Evolutionary conservation across 805 yeast species (phyloP), one percentile per base, ranked within the genome.

Genomic region (Monosporozyma aquatica): DNA sequence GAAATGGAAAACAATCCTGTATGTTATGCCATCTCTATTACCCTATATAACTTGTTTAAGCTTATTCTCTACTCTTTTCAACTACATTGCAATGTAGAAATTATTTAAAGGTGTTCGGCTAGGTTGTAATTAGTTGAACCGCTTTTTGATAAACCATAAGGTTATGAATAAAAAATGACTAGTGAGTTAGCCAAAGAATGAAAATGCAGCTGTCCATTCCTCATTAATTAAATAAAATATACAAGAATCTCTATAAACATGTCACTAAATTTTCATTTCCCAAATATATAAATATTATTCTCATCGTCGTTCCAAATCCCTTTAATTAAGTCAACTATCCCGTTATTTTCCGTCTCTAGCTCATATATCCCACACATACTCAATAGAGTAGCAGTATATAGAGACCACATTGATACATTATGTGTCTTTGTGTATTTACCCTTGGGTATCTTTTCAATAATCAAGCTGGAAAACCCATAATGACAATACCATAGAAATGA

Each of bases 401-500:
- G 68, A 38, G 78, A 55, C 51, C 72, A 70, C 73, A 75, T 74
- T 43, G 85, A 83, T 45, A 60, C 61, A 44, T 67, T 70, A 64
- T 82, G 85, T 72, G 74, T 71, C 26, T 69, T 49, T 13, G 89
- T 87, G 54, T 74, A 84, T 27, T 78, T 84, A 67, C 90, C 75
- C 57, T 67, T 67, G 40, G 90, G 92, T 42, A 84, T 79, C 65
- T 82, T 82, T 62, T 84, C 92, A 43, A 74, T 74, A 52, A 84
- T 83, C 69, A 92, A 82, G 34, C 85, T 70, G 55, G 77, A 79
- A 69, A 82, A 78, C 3, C 92, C 94, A 38, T 76, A 76, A 59
- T 74, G 76, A 43, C 78, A 71, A 60, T 84, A 92, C 55, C 73
- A 70, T 49, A 83, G 63, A 38, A 82, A 56, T 11, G 76, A 61